Conservation (phyloP, 352 stramenopile genomes). For the Phytophthora pistaciae region DNA sequence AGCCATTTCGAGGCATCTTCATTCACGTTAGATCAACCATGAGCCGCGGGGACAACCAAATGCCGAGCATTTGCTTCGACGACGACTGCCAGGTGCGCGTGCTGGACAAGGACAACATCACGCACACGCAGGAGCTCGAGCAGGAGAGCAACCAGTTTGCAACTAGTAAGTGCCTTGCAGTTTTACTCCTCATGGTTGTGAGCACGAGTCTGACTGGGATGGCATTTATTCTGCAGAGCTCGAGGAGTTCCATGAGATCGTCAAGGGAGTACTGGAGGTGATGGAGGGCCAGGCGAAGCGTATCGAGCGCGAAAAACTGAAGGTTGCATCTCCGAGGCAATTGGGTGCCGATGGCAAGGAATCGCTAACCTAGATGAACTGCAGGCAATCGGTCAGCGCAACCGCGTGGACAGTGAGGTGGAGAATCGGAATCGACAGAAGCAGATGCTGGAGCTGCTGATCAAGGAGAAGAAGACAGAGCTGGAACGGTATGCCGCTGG, state of each 20-base stretch:
- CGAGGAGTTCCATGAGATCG: conserved; percentile 85
- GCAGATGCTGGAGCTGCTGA: conserved; percentile 79
- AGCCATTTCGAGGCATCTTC: conserved; percentile 8
- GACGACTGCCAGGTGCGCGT: conserved; percentile 84
- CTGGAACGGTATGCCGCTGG: conserved; percentile 58
- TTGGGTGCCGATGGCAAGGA: not conserved
- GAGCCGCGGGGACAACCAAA: conserved; percentile 77
- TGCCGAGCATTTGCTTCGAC: conserved; percentile 82
- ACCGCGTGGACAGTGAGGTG: conserved; percentile 83
- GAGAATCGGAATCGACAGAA: conserved; percentile 87
- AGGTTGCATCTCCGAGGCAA: conserved; percentile 37
- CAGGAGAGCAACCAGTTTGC: conserved; percentile 87
- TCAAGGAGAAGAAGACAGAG: conserved; percentile 87
- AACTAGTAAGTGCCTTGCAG: conserved; percentile 48
- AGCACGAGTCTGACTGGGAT: not conserved
- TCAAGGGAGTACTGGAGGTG: conserved; percentile 83
- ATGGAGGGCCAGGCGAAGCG: conserved; percentile 82
- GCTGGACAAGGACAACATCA: conserved; percentile 83
- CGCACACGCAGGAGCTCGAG: conserved; percentile 80
- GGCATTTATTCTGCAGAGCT: conserved; percentile 53
- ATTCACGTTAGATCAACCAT: conserved; percentile 35
- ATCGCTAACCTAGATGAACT: conserved; percentile 4
- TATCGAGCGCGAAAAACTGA: conserved; percentile 87
- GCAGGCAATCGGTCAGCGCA: conserved; percentile 84
- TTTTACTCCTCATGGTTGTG: not conserved